phyloP scores from a whole-genome alignment of 345 rosid genomes.

The Hibiscus tridactylites region DNA sequence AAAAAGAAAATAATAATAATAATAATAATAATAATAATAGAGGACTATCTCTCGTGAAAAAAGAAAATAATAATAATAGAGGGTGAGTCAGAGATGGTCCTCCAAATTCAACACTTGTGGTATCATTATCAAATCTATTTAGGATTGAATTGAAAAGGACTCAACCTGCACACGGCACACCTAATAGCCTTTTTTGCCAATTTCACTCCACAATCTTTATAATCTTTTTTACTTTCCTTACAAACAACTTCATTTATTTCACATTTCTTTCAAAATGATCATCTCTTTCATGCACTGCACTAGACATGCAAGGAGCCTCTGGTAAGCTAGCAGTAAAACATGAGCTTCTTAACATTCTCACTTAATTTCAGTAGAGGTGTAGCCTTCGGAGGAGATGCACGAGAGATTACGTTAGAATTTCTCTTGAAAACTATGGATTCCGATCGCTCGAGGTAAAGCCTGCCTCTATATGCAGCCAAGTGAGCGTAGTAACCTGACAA shows the following conservation, averaged over 20 bases:
- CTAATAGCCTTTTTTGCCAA: not conserved
- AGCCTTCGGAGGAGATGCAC: constrained; percentile 72
- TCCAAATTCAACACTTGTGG: not conserved
- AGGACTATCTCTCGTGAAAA: too few relatives aligned
- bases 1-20: too few relatives aligned
- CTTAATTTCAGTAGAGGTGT: constrained; percentile 69
- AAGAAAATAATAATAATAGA: too few relatives aligned
- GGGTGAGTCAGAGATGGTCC: not conserved
- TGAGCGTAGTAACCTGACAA: constrained; percentile 78
- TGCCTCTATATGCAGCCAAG: constrained; percentile 89
- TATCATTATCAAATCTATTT: not conserved
- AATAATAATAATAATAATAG: too few relatives aligned
- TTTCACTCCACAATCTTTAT: not conserved
- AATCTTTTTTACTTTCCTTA: not conserved
- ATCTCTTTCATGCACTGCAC: too few relatives aligned
- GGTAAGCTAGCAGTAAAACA: constrained; percentile 70
- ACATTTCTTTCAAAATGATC: not conserved
- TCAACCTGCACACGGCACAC: not conserved
- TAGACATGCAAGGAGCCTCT: too few relatives aligned
- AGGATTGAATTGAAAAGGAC: not conserved
- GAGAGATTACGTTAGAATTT: constrained; percentile 39
- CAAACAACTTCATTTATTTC: not conserved
- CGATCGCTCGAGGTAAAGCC: constrained; percentile 78
- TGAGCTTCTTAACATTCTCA: constrained; percentile 80
- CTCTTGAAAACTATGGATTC: constrained; percentile 31